A percentile compares a stretch with the other conserved stretches of the same genome.
These are phyloP conservation scores for Thielaviopsis ethacetica DNA, from an alignment of 2,329 filamentous ascomycete genomes.

Conservation along the genomic window DNA sequence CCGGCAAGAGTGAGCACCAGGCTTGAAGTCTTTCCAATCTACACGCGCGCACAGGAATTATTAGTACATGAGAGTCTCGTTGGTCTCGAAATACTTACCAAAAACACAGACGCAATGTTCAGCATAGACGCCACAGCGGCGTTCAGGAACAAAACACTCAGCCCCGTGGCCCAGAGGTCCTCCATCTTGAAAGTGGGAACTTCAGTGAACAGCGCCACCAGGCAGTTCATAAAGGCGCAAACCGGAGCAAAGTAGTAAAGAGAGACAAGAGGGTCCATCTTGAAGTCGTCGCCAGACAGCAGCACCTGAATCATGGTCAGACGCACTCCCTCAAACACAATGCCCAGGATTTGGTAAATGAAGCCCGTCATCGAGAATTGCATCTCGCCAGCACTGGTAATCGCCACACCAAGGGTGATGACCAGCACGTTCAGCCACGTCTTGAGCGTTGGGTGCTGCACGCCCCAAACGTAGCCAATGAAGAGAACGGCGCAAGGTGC, in stretches of 20 bases:
- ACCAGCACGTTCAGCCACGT: conserved; percentile 32
- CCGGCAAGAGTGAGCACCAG: conserved; percentile 74
- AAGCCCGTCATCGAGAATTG: conserved; percentile 51
- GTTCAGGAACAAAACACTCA: conserved; percentile 51
- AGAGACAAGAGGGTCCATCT: conserved; percentile 78
- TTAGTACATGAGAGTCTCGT: no score
- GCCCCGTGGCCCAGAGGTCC: conserved; percentile 49
- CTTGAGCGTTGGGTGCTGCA: conserved; percentile 29
- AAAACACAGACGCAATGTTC: conserved; percentile 72
- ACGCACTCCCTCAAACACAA: conserved; percentile 65
- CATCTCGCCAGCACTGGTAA: conserved; percentile 47
- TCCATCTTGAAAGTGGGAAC: conserved; percentile 46
- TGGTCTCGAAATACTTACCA: conserved; percentile 36
- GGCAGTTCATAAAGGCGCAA: conserved; percentile 64
- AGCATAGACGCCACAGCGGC: conserved; percentile 65
- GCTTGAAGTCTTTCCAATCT: conserved; percentile 81
- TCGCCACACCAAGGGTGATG: conserved; percentile 34
- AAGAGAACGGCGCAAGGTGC: conserved; percentile 51
- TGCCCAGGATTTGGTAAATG: conserved; percentile 55
- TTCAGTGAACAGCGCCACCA: conserved; percentile 55
- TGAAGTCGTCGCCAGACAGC: conserved; percentile 57
- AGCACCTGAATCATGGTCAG: conserved; percentile 76
- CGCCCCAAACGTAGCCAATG: conserved; percentile 42
- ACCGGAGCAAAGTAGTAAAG: conserved; percentile 83
- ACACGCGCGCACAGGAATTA: conserved; percentile 13